phyloP scores from a whole-genome alignment of 805 yeast species.

The Candida sonorensis region DNA sequence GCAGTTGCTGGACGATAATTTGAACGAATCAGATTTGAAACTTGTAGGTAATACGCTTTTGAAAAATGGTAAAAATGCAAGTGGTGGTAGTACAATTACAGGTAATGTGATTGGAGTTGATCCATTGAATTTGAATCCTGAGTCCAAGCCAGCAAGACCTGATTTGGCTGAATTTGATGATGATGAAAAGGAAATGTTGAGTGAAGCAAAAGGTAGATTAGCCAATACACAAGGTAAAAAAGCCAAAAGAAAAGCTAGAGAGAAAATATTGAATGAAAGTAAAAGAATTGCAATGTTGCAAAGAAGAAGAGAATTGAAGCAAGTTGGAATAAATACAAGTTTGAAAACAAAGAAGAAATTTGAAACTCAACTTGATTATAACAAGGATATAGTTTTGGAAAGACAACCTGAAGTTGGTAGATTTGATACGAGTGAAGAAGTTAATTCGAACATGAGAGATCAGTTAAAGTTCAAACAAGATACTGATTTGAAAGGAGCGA shows the following conservation, averaged over 20 bases:
- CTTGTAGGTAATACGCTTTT: slow-evolving; percentile 15
- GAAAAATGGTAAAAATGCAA: slow-evolving; percentile 5
- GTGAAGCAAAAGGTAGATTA: slow-evolving; percentile 90
- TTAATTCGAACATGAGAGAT: slow-evolving; percentile 30
- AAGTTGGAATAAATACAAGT: slow-evolving; percentile 58
- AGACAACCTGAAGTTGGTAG: slow-evolving; percentile 59
- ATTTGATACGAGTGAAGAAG: slow-evolving; percentile 64
- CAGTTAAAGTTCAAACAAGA: slow-evolving; percentile 35
- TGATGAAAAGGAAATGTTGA: slow-evolving; percentile 84
- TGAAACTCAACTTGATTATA: slow-evolving; percentile 68
- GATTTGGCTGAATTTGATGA: slow-evolving; percentile 77
- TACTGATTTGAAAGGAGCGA: slow-evolving; percentile 40
- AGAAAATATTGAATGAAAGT: slow-evolving; percentile 74
- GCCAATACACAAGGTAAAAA: slow-evolving; percentile 93
- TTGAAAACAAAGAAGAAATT: slow-evolving; percentile 47
- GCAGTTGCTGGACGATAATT: slow-evolving; percentile 48
- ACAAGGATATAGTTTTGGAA: slow-evolving; percentile 77
- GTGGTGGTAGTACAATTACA: too few relatives aligned
- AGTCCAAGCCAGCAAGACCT: slow-evolving; percentile 73
- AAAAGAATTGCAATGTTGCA: slow-evolving; percentile 69
- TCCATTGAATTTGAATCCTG: slow-evolving; percentile 64
- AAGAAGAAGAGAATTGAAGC: slow-evolving; percentile 72
- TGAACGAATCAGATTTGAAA: slow-evolving; percentile 22
- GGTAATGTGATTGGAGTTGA: too few relatives aligned
- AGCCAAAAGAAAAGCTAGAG: slow-evolving; percentile 85